phyloP scores from a whole-genome alignment of 768 basidiomycete genomes.

The Hericium alpestre region DNA sequence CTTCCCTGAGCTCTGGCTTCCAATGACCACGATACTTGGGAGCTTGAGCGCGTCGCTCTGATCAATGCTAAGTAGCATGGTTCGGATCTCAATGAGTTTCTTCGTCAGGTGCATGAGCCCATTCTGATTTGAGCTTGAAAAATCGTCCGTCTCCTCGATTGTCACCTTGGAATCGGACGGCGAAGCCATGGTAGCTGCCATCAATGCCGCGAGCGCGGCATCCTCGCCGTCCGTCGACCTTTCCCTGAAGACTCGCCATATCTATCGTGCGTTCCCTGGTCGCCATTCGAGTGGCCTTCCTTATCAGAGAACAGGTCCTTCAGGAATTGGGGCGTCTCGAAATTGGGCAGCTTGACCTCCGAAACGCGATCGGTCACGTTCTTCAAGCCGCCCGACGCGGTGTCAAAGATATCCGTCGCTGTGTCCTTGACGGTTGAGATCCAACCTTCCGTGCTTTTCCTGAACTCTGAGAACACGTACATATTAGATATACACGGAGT shows the following conservation, averaged over 20 bases:
- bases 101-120: constrained; percentile 87
- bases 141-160: constrained; percentile 22
- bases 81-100: constrained; percentile 93
- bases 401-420: constrained; percentile 58
- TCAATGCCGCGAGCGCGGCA: constrained; percentile 57
- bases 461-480: constrained; percentile 41
- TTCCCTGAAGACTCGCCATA: constrained; percentile 25
- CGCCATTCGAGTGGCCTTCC: constrained; percentile 3
- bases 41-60: constrained; percentile 90
- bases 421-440: constrained; percentile 55
- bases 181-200: constrained; percentile 71
- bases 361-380: constrained; percentile 49
- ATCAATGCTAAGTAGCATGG: constrained; percentile 91
- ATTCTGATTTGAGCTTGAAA: constrained; percentile 50
- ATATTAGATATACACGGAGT: not conserved
- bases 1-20: constrained; percentile 97
- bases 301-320: constrained; percentile 44
- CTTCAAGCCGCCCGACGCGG: constrained; percentile 62
- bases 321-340: constrained; percentile 57
- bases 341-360: constrained; percentile 42
- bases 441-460: constrained; percentile 59
- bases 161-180: constrained; percentile 47
- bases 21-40: constrained; percentile 96
- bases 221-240: constrained; percentile 40
- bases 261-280: constrained; percentile 14